phyloP scores from a whole-genome alignment of 2,329 filamentous ascomycete genomes.

The Aspergillus cejpii region DNA sequence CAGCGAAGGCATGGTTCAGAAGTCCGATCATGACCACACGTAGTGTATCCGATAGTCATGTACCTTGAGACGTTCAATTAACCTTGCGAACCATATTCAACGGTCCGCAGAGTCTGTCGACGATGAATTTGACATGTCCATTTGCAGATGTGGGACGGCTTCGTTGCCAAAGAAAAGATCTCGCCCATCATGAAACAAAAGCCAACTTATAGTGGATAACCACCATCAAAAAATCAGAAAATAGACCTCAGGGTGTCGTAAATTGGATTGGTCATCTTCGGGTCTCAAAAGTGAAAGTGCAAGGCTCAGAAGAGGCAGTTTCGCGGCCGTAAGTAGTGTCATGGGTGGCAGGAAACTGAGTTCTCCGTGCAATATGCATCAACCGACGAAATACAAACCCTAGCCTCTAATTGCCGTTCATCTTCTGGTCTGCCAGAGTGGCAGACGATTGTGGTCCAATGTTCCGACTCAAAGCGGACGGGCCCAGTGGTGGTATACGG shows the following conservation, averaged over 20 bases:
- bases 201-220: not conserved
- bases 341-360: not conserved
- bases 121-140: not conserved
- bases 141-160: not conserved
- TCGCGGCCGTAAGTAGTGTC: not conserved
- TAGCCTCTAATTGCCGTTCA: constrained; percentile 2
- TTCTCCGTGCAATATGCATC: not conserved
- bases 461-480: constrained; percentile 20
- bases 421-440: constrained; percentile 12
- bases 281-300: too few relatives aligned
- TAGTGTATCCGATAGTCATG: not conserved
- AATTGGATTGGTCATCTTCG: too few relatives aligned
- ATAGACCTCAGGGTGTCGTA: not conserved
- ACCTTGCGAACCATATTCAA: not conserved
- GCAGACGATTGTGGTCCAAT: constrained; percentile 20
- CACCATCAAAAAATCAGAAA: not conserved
- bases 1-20: not conserved
- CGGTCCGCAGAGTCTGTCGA: not conserved
- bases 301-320: too few relatives aligned
- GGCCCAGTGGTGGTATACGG: constrained; percentile 29
- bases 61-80: not conserved
- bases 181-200: not conserved
- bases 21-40: not conserved
- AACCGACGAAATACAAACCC: not conserved
- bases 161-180: constrained; percentile 8